Evolutionary conservation across 2,329 filamentous ascomycete species (phyloP).

Genomic region (Alternaria alternata): DNA sequence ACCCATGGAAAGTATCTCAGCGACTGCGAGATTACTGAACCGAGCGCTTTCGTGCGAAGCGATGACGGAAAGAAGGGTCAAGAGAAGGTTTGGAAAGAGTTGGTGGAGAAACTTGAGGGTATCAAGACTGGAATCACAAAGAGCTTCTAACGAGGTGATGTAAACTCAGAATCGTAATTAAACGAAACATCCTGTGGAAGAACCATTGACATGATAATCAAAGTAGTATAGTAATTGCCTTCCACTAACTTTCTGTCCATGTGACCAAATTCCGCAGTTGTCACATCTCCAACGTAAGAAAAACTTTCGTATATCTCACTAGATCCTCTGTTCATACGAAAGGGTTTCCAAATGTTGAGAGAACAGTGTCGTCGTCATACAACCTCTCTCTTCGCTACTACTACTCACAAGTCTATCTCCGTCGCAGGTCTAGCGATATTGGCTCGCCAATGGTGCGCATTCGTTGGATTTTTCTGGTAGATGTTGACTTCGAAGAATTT

Average conservation of each 20-base stretch:
- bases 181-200: not conserved
- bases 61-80: conserved; percentile 49
- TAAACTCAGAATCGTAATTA: not conserved
- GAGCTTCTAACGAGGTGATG: not conserved
- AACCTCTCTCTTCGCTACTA: no score
- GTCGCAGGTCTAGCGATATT: conserved; percentile 54
- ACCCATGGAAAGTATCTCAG: conserved; percentile 54
- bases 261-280: no score
- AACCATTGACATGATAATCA: not conserved
- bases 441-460: conserved; percentile 56
- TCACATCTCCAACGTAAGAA: no score
- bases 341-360: no score
- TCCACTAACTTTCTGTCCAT: not conserved
- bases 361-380: no score
- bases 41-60: conserved; percentile 47
- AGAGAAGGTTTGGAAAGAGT: conserved; percentile 51
- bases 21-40: conserved; percentile 41
- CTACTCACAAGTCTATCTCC: conserved; percentile 46
- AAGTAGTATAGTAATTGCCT: not conserved
- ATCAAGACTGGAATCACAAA: conserved; percentile 45
- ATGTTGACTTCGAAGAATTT: conserved; percentile 61
- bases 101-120: conserved; percentile 50
- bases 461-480: conserved; percentile 58
- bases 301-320: no score
- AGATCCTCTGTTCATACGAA: no score